Evolutionary conservation across 371 early-diverging fungal species (phyloP).

Genomic region (Quaeritorhiza haematococci): DNA sequence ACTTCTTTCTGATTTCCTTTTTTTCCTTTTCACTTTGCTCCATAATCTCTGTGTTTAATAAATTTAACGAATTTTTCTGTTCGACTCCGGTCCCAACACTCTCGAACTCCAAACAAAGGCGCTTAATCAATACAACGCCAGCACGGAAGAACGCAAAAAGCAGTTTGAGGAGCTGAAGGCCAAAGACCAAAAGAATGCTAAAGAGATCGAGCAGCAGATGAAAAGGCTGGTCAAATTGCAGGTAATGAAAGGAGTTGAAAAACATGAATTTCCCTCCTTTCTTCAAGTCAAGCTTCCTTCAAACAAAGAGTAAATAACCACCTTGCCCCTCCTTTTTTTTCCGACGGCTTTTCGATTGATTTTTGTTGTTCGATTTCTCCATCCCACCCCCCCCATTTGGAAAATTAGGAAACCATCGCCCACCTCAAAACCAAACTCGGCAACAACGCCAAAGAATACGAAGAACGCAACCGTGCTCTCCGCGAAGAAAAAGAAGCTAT

Average conservation of each 20-base stretch:
- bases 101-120: too few relatives aligned
- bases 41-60: not conserved
- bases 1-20: not conserved
- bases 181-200: constrained; percentile 46
- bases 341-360: too few relatives aligned
- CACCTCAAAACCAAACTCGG: constrained; percentile 36
- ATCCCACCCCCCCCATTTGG: not conserved
- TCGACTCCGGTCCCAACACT: not conserved
- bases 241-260: too few relatives aligned
- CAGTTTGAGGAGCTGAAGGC: constrained; percentile 51
- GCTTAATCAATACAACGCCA: constrained; percentile 43
- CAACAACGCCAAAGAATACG: constrained; percentile 36
- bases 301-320: too few relatives aligned
- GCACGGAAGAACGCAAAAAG: constrained; percentile 47
- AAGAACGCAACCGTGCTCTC: constrained; percentile 33
- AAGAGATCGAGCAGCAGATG: constrained; percentile 52
- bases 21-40: not conserved
- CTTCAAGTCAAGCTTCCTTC: too few relatives aligned
- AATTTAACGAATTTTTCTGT: not conserved
- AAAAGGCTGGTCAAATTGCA: constrained; percentile 44
- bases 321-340: too few relatives aligned
- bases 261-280: too few relatives aligned
- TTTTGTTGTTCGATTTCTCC: too few relatives aligned
- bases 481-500: constrained; percentile 44
- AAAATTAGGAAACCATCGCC: constrained; percentile 37